Base-by-base conservation (phyloP, 805 yeast species). In the Kuraishia molischiana region DNA sequence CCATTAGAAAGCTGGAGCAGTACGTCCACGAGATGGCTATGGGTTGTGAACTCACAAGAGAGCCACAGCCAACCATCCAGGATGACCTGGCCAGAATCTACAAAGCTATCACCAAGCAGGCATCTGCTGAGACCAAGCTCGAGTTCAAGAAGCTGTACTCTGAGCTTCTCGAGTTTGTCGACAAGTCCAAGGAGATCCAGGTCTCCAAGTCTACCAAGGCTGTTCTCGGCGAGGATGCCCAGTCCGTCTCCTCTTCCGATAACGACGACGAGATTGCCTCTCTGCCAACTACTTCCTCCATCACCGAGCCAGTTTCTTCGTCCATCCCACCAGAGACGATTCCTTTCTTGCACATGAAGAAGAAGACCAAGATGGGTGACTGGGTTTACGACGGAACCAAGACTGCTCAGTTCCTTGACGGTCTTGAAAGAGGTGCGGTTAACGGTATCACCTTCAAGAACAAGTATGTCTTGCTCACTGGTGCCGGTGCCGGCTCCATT, bases 401-500 rank as follows among this genome's bases (percentile, higher is more conserved):
- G 45, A 79, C 98, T 28, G 70, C 89, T 29, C 53, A 68, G 32
- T 92, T 82, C 66, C 74, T 92, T 59, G 89, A 86, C 57, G 95
- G 92, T 41, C 77, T 92, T 56, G 97, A 92, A 66, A 72, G 74
- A 44, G 95, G 94, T 59, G 97, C 98, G 26, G 77, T 85, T 46
- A 92, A 89, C 52, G 98, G 98, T 67, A 74, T 87, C 40, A 75
- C 95, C 29, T 92, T 79, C 70, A 78, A 80, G 59, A 85, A 78
- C 59, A 92, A 87, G 64, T 79, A 79, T 49, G 96, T 89, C 37
- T 74, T 92, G 53, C 71, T 92, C 48, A 92, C 98, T 35, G 98
- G 98, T 72, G 97, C 97, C 37, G 98, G 98, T 71, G 89, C 85
- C 35, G 98, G 97, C 39, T 92, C 98, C 37, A 92, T 92, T 56